Evolutionary conservation across 2,329 filamentous ascomycete species (phyloP), one percentile per base, ranked within the genome.

Genomic region (Pseudophaeomoniella oleicola): DNA sequence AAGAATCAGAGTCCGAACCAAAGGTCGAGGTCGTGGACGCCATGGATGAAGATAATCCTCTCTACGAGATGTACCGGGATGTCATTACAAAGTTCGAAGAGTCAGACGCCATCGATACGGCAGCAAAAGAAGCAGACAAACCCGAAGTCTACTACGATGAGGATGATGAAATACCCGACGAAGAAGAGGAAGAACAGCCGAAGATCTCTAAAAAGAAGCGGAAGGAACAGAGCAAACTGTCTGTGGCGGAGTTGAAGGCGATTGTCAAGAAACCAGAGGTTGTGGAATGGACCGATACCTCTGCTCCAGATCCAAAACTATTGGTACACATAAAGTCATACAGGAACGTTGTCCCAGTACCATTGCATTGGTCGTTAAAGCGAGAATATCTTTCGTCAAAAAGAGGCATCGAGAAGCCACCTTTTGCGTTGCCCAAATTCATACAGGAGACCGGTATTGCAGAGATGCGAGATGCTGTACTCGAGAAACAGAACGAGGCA

Each of bases 321-420:
- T 72, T 98, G 9, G 84, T 96, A 16, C 83, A 93, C 52, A 87
- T 98, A 65, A 98, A 96, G 59, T 81, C 84, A 3, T 83, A 92
- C 55, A 78, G 87, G 47, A 98, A 98, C 54, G 83, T 94, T 16
- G 87, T 98, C 1, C 90, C 90, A 1, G 90, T 98, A 1, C 90
- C 90, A 2, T 69, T 71, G 3, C 90, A 98, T 56, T 98, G 90
- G 90, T 86, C 84, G 0, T 65, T 98, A 38, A 98, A 98, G 65
- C 77, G 90, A 46, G 90, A 98, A 56, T 98, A 98, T 53, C 68
- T 98, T 3, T 96, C 88, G 1, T 94, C 87, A 32, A 98, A 98
- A 61, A 75, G 90, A 41, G 90, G 90, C 60, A 84, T 98, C 41
- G 90, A 98, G 59, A 98, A 98, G 61, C 74, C 88, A 1, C 78